These are phyloP conservation scores for Limonium bicolor DNA, from an alignment of 148 eudicot genomes.

Conservation along the genomic window DNA sequence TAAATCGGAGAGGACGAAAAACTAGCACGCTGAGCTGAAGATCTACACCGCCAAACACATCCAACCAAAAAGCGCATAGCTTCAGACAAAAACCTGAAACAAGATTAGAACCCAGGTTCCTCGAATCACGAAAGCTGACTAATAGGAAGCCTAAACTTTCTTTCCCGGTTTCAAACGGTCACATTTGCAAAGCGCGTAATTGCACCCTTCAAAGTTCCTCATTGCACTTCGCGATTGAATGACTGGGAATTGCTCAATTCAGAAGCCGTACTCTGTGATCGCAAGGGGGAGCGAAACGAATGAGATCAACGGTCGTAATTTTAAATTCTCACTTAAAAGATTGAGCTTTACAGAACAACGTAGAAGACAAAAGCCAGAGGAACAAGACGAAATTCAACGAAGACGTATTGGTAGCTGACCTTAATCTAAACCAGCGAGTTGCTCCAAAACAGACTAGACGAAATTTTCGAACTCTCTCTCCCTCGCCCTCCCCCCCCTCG, in stretches of 20 bases:
- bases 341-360: background rate
- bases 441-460: no score
- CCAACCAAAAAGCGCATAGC: slow-evolving; percentile 1
- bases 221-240: slow-evolving; percentile 18
- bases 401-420: slow-evolving; percentile 5
- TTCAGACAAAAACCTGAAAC: slow-evolving; percentile 1
- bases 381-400: background rate
- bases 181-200: slow-evolving; percentile 4
- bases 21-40: background rate
- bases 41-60: slow-evolving; percentile 1
- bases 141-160: background rate
- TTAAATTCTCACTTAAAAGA: background rate
- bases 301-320: slow-evolving; percentile 17
- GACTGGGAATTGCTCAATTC: slow-evolving; percentile 5
- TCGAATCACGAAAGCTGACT: slow-evolving; percentile 4
- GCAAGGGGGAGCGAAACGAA: slow-evolving; percentile 10
- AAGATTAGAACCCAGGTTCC: background rate
- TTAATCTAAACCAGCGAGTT: no score
- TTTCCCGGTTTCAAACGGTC: slow-evolving; percentile 12
- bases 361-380: background rate
- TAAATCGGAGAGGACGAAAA: background rate
- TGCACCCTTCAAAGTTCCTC: slow-evolving; percentile 17
- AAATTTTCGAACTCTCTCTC: no score
- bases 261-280: slow-evolving; percentile 3
- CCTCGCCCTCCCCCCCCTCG: no score